A percentile compares a stretch with the other conserved stretches of the same genome.
These are phyloP conservation scores for Pouteria glomerata DNA, from an alignment of 148 eudicot species.

Conservation along the genomic window DNA sequence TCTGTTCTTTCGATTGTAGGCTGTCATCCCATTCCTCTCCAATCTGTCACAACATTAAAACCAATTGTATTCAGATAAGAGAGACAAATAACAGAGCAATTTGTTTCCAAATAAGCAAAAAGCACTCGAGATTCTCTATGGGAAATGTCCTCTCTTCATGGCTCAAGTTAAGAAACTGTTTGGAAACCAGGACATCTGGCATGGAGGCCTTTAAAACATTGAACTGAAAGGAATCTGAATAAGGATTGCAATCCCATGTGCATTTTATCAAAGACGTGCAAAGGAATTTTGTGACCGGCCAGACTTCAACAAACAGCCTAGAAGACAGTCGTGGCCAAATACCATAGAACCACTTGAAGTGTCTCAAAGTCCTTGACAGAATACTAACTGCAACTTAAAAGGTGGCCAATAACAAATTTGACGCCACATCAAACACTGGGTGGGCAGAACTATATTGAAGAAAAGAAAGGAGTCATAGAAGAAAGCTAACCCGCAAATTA, in stretches of 20 bases:
- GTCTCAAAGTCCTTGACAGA: background rate
- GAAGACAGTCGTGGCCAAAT: background rate
- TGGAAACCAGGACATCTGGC: background rate
- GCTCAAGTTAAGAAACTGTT: background rate
- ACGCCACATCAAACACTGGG: background rate
- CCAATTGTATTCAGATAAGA: background rate
- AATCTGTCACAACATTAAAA: constrained; percentile 30
- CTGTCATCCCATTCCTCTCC: constrained; percentile 89
- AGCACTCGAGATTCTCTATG: background rate
- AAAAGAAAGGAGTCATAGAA: background rate
- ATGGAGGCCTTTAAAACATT: background rate
- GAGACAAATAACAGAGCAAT: background rate
- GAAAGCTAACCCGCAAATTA: constrained; percentile 43
- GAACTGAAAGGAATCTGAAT: background rate
- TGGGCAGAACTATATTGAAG: background rate
- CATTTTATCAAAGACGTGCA: background rate
- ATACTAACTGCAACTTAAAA: background rate
- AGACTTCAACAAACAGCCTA: background rate
- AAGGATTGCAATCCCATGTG: background rate
- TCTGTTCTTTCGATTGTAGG: constrained; percentile 71
- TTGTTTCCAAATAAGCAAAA: background rate
- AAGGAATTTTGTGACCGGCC: background rate
- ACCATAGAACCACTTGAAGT: background rate
- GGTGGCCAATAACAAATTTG: background rate
- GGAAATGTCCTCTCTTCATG: background rate